These are phyloP conservation scores for Whalleya microplaca DNA, from an alignment of 2,329 filamentous ascomycete genomes.

Conservation along the genomic window DNA sequence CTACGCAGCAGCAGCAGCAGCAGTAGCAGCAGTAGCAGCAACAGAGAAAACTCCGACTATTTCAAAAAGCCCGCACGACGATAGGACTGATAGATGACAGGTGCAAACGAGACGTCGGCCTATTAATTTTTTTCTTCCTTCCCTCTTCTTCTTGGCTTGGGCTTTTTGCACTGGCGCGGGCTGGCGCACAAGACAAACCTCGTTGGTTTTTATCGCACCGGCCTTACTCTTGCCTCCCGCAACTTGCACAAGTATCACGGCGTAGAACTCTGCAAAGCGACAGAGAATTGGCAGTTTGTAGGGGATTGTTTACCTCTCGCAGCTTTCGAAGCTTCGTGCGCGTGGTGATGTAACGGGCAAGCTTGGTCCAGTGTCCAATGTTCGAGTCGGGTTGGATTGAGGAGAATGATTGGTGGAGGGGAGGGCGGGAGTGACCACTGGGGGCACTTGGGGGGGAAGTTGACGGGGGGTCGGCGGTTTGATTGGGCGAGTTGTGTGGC, in stretches of 20 bases:
- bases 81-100: constrained; percentile 3
- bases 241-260: constrained; percentile 1
- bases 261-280: constrained; percentile 16
- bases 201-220: neutral
- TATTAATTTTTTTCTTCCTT: constrained; percentile 7
- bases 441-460: too few relatives aligned
- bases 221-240: neutral
- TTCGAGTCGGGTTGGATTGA: constrained; percentile 35
- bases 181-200: neutral
- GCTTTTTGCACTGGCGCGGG: neutral
- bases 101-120: constrained; percentile 6
- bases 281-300: constrained; percentile 23
- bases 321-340: constrained; percentile 25
- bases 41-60: too few relatives aligned
- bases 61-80: neutral
- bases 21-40: too few relatives aligned
- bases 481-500: constrained; percentile 17
- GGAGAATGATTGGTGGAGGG: constrained; percentile 37
- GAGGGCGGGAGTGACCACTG: constrained; percentile 20
- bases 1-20: constrained; percentile 13
- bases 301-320: constrained; percentile 32
- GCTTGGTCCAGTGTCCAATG: constrained; percentile 27
- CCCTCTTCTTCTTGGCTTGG: constrained; percentile 11
- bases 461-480: constrained; percentile 2
- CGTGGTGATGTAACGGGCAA: constrained; percentile 38